Evolutionary conservation across 805 yeast genomes (phyloP).

Genomic region (Zygosaccharomyces bisporus): DNA sequence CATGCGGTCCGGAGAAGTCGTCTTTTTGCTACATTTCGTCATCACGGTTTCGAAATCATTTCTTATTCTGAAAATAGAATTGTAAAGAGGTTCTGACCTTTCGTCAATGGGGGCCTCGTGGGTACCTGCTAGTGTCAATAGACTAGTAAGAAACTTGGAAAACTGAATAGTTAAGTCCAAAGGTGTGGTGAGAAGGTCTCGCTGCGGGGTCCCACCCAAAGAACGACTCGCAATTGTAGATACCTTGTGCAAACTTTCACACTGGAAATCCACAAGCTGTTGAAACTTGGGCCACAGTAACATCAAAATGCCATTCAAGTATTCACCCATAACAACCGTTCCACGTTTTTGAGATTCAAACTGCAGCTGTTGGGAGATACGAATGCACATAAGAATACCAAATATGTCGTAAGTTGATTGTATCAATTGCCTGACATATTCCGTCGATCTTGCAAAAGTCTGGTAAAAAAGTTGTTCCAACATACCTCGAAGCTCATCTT

Average conservation of each 20-base stretch:
- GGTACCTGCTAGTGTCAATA: constrained; percentile 52
- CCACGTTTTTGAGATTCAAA: constrained; percentile 63
- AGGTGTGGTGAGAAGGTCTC: constrained; percentile 41
- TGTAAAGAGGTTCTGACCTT: constrained; percentile 65
- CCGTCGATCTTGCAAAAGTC: constrained; percentile 48
- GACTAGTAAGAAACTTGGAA: constrained; percentile 65
- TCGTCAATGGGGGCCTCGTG: constrained; percentile 33
- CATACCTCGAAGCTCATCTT: constrained; percentile 42
- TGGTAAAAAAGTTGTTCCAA: constrained; percentile 51
- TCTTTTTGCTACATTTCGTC: constrained; percentile 59
- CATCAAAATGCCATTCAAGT: constrained; percentile 60
- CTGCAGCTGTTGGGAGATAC: constrained; percentile 63
- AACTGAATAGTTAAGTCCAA: constrained; percentile 74
- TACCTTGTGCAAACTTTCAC: constrained; percentile 62
- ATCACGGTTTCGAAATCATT: constrained; percentile 76
- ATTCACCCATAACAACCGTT: constrained; percentile 65
- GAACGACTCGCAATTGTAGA: constrained; percentile 32
- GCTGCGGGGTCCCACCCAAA: constrained; percentile 20
- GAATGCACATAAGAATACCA: constrained; percentile 72
- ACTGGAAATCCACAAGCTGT: constrained; percentile 67
- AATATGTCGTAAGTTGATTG: constrained; percentile 60
- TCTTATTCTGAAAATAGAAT: constrained; percentile 63
- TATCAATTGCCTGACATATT: constrained; percentile 43
- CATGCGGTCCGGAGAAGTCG: constrained; percentile 61
- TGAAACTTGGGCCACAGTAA: constrained; percentile 86